phyloP scores from a whole-genome alignment of 257 asterid genomes.

The Salvia hispanica region DNA sequence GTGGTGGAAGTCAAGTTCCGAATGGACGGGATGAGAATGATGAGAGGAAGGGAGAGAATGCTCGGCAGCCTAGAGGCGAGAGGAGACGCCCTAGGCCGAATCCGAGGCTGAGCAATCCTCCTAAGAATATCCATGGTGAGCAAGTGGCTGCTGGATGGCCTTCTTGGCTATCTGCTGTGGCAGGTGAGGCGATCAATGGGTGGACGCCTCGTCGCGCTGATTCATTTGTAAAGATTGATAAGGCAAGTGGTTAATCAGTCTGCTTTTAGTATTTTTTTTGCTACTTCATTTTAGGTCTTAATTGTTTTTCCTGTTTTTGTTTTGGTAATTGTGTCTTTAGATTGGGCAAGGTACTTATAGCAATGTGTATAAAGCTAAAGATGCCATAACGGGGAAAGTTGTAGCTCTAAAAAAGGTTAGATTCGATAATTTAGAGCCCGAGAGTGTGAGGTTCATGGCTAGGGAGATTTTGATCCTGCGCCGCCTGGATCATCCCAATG shows the following conservation, averaged over 20 bases:
- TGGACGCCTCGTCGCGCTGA: slow-evolving; percentile 92
- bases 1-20: slow-evolving; percentile 41
- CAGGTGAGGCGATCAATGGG: slow-evolving; percentile 87
- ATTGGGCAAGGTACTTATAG: slow-evolving; percentile 93
- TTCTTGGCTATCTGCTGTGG: slow-evolving; percentile 82
- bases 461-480: slow-evolving; percentile 86
- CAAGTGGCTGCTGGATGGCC: slow-evolving; percentile 98
- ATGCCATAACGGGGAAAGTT: slow-evolving; percentile 57
- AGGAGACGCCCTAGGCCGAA: slow-evolving; percentile 75
- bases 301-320: slow-evolving; percentile 23
- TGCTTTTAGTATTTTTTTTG: slow-evolving; percentile 11
- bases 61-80: slow-evolving; percentile 48
- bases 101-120: slow-evolving; percentile 82
- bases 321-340: slow-evolving; percentile 36
- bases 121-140: slow-evolving; percentile 77
- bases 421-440: slow-evolving; percentile 88
- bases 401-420: slow-evolving; percentile 89
- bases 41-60: slow-evolving; percentile 47
- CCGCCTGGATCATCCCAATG: slow-evolving; percentile 90
- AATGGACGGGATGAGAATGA: slow-evolving; percentile 53
- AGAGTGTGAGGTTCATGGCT: slow-evolving; percentile 89
- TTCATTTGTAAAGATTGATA: slow-evolving; percentile 76
- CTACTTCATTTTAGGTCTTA: slow-evolving; percentile 7
- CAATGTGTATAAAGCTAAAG: slow-evolving; percentile 88
- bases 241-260: slow-evolving; percentile 48